Percentiles rank a stretch among this genome's conserved stretches.
phyloP scores from a whole-genome alignment of 768 basidiomycete genomes.

The Boletus pseudopeckii region DNA sequence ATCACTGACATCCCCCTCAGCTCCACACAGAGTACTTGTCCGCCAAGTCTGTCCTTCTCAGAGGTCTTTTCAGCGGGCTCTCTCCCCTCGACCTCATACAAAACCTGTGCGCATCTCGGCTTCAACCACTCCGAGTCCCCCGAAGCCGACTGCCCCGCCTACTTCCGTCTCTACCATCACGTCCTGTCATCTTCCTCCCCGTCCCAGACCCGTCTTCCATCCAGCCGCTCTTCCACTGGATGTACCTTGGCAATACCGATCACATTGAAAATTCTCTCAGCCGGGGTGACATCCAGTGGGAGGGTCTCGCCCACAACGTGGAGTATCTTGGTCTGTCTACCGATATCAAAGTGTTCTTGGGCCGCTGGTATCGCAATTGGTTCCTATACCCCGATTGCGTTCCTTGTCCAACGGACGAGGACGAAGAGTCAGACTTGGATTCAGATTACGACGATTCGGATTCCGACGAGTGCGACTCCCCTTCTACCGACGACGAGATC shows the following conservation, averaged over 20 bases:
- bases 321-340: constrained; percentile 79
- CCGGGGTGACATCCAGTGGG: constrained; percentile 69
- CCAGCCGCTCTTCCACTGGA: constrained; percentile 71
- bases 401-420: constrained; percentile 30
- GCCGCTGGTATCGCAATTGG: constrained; percentile 72
- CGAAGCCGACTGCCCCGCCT: constrained; percentile 59
- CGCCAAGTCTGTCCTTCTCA: constrained; percentile 75
- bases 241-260: constrained; percentile 72
- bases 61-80: constrained; percentile 66
- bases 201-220: constrained; percentile 73
- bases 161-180: constrained; percentile 57
- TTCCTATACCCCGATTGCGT: constrained; percentile 36
- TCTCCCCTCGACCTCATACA: constrained; percentile 57
- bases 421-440: constrained; percentile 35
- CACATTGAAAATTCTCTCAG: constrained; percentile 68
- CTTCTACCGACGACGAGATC: constrained; percentile 34
- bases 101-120: constrained; percentile 27
- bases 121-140: constrained; percentile 32
- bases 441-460: constrained; percentile 27
- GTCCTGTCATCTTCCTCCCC: constrained; percentile 70
- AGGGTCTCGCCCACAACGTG: constrained; percentile 83
- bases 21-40: constrained; percentile 79
- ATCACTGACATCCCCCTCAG: constrained; percentile 36
- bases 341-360: constrained; percentile 75
- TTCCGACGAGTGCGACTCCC: too few species aligned